These are phyloP conservation scores for Colletotrichum shisoi DNA, from an alignment of 2,329 filamentous ascomycete genomes.

Conservation along the genomic window DNA sequence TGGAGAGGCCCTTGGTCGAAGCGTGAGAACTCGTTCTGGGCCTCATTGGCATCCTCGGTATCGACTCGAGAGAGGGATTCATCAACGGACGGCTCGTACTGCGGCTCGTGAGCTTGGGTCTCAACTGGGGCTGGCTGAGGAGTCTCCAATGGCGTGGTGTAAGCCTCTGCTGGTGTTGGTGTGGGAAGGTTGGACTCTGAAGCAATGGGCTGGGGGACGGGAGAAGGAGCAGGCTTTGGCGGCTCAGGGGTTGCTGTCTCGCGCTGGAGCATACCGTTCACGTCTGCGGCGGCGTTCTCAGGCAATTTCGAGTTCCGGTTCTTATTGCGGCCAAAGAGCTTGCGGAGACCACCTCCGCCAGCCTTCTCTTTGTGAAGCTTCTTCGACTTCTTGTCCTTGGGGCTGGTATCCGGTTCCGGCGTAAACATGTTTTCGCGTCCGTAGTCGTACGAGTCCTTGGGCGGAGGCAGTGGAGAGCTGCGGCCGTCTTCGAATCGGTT, in stretches of 20 bases:
- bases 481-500: slow-evolving; percentile 48
- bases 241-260: slow-evolving; percentile 43
- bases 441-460: slow-evolving; percentile 49
- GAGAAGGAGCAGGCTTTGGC: slow-evolving; percentile 41
- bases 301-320: slow-evolving; percentile 66
- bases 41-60: slow-evolving; percentile 65
- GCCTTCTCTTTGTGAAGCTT: slow-evolving; percentile 64
- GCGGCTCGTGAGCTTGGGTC: slow-evolving; percentile 45
- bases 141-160: slow-evolving; percentile 36
- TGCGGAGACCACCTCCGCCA: slow-evolving; percentile 63
- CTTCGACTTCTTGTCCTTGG: slow-evolving; percentile 58
- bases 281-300: slow-evolving; percentile 61
- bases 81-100: slow-evolving; percentile 56
- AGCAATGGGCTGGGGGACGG: slow-evolving; percentile 39
- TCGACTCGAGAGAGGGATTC: slow-evolving; percentile 66
- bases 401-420: slow-evolving; percentile 53
- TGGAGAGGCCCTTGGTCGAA: slow-evolving; percentile 90
- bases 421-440: slow-evolving; percentile 51
- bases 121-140: slow-evolving; percentile 36
- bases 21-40: slow-evolving; percentile 66
- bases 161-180: slow-evolving; percentile 37
- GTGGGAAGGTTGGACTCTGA: slow-evolving; percentile 39
- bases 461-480: slow-evolving; percentile 52
- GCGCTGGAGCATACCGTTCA: slow-evolving; percentile 60
- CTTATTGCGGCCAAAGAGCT: slow-evolving; percentile 71